Evolutionary conservation across 2,329 filamentous ascomycete genomes (phyloP).

Genomic region (Claviceps digitariae): DNA sequence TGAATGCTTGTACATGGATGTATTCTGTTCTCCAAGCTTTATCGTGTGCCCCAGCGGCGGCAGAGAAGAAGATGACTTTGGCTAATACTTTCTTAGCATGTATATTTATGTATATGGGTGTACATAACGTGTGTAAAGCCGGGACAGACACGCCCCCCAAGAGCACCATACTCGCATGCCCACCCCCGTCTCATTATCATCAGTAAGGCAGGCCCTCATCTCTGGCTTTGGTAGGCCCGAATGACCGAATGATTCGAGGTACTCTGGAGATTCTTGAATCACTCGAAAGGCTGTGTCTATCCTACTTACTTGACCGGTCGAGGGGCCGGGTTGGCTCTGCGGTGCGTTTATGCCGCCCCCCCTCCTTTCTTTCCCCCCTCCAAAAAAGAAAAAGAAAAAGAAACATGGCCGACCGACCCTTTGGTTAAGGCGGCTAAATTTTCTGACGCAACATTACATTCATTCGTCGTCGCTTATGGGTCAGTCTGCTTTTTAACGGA

Average conservation of each 20-base stretch:
- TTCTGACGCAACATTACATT: slow-evolving; percentile 1
- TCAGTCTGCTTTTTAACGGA: not conserved
- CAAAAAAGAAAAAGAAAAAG: too few species aligned
- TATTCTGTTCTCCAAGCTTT: not conserved
- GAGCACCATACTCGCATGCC: not conserved
- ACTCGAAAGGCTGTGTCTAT: too few species aligned
- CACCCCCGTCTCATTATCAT: slow-evolving; percentile 1
- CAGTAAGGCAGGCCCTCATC: not conserved
- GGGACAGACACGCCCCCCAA: not conserved
- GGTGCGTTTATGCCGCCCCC: too few species aligned
- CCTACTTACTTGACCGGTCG: too few species aligned
- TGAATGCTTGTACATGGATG: not conserved
- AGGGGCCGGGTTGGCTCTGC: too few species aligned
- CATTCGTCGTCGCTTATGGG: not conserved
- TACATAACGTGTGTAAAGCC: not conserved
- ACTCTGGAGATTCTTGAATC: not conserved
- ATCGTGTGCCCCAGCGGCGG: not conserved
- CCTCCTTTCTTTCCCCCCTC: too few species aligned
- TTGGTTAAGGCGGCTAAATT: not conserved
- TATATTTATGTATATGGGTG: not conserved
- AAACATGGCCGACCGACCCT: too few species aligned
- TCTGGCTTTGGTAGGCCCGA: slow-evolving; percentile 1
- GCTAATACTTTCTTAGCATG: not conserved
- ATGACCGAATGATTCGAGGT: slow-evolving; percentile 2
- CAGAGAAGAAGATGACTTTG: not conserved